phyloP scores from a whole-genome alignment of 192 early-diverging fungal genomes.

The Coemansia sp. region DNA sequence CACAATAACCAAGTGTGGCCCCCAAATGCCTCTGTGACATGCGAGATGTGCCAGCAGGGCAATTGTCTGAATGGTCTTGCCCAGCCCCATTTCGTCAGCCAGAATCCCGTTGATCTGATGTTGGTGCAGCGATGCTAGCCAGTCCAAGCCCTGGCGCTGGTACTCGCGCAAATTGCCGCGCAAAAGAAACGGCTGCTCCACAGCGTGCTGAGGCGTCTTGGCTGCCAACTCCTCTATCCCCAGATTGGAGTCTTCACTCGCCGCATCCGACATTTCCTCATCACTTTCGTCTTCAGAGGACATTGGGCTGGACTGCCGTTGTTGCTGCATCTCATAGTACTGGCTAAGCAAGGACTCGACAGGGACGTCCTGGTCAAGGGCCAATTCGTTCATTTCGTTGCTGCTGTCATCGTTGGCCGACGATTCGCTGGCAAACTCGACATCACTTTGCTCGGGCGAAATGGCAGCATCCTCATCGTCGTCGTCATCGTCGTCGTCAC shows the following conservation, averaged over 20 bases:
- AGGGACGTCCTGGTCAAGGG: constrained; percentile 63
- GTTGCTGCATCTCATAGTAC: constrained; percentile 42
- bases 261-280: background rate
- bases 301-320: background rate
- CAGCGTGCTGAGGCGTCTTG: constrained; percentile 2
- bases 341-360: constrained; percentile 58
- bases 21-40: constrained; percentile 67
- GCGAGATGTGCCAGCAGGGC: constrained; percentile 82
- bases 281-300: background rate
- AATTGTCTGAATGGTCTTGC: constrained; percentile 97
- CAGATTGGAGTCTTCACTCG: background rate
- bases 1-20: constrained; percentile 91
- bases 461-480: constrained; percentile 12
- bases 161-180: constrained; percentile 77
- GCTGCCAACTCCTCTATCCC: constrained; percentile 10
- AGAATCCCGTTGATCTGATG: constrained; percentile 87
- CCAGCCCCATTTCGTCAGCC: constrained; percentile 93
- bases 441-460: constrained; percentile 13
- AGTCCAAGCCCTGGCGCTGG: constrained; percentile 86
- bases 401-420: constrained; percentile 16
- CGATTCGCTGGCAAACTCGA: constrained; percentile 18
- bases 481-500: constrained; percentile 11
- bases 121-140: constrained; percentile 82
- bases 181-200: constrained; percentile 57
- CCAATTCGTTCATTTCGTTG: constrained; percentile 56